A percentile compares a stretch with the other conserved stretches of the same genome.
Evolutionary conservation across 2,329 filamentous ascomycete species (phyloP).

Genomic region (Pseudogymnoascus sp.): DNA sequence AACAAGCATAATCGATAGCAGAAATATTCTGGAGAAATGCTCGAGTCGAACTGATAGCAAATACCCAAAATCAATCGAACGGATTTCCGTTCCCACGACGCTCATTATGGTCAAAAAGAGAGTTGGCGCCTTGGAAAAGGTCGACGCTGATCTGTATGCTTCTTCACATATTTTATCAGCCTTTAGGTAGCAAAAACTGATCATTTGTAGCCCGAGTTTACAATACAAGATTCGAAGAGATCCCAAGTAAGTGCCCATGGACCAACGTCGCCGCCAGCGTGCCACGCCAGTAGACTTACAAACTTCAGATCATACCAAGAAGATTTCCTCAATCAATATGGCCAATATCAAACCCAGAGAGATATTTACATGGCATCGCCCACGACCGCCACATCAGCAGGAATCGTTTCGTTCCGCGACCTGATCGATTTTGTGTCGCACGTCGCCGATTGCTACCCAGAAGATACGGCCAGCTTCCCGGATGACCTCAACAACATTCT

Average conservation of each 20-base stretch:
- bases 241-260: conserved; percentile 52
- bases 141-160: conserved; percentile 73
- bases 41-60: conserved; percentile 7
- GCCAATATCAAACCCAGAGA: conserved; percentile 83
- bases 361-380: conserved; percentile 88
- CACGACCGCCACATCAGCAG: conserved; percentile 66
- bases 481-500: conserved; percentile 76
- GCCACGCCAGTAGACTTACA: conserved; percentile 7
- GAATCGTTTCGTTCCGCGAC: conserved; percentile 78
- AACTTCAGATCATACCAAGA: conserved; percentile 69
- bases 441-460: conserved; percentile 86
- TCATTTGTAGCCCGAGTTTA: conserved; percentile 58
- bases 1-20: conserved; percentile 24
- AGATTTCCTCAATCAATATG: conserved; percentile 81
- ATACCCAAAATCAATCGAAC: conserved; percentile 12
- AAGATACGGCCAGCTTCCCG: conserved; percentile 69
- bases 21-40: conserved; percentile 22
- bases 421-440: conserved; percentile 91
- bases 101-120: conserved; percentile 72
- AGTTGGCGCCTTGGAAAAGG: conserved; percentile 86
- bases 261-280: not conserved
- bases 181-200: conserved; percentile 24
- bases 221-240: conserved; percentile 89
- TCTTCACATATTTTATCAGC: conserved; percentile 15
- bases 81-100: conserved; percentile 11